Percentiles rank a stretch among this genome's conserved stretches.
Evolutionary conservation across 1,284 basidiomycete species (phyloP).

Genomic region (Heimioporus retisporus): DNA sequence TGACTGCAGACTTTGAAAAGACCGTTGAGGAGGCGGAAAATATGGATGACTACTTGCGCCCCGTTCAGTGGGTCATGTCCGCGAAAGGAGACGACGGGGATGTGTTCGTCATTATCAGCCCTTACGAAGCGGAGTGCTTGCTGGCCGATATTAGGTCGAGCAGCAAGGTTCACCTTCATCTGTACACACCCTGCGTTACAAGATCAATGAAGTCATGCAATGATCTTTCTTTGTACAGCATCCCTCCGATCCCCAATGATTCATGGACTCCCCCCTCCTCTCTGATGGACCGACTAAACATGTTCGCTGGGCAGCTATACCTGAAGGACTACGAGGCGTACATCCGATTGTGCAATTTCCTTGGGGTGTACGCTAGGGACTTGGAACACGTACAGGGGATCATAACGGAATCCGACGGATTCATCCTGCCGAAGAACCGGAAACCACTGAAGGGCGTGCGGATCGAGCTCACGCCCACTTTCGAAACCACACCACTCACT

Average conservation of each 20-base stretch:
- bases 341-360: no score
- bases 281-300: constrained; percentile 48
- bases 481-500: constrained; percentile 42
- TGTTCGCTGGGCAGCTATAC: constrained; percentile 47
- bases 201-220: no score
- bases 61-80: background rate
- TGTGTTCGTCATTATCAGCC: background rate
- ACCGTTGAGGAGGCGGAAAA: background rate
- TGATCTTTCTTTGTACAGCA: constrained; percentile 31
- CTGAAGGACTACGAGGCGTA: no score
- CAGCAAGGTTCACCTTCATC: background rate
- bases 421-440: constrained; percentile 40
- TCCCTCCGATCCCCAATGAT: constrained; percentile 37
- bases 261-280: constrained; percentile 25
- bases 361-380: constrained; percentile 12
- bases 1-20: background rate
- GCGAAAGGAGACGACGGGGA: background rate
- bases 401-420: constrained; percentile 46
- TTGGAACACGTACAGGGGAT: constrained; percentile 16
- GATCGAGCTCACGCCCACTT: constrained; percentile 25
- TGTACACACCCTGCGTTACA: background rate
- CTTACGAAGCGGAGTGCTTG: background rate
- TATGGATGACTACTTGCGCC: constrained; percentile 35
- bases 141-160: background rate
- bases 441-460: constrained; percentile 10